phyloP scores from a whole-genome alignment of 2,329 filamentous ascomycete genomes.

The Nothophaeocryptopus gaeumannii region DNA sequence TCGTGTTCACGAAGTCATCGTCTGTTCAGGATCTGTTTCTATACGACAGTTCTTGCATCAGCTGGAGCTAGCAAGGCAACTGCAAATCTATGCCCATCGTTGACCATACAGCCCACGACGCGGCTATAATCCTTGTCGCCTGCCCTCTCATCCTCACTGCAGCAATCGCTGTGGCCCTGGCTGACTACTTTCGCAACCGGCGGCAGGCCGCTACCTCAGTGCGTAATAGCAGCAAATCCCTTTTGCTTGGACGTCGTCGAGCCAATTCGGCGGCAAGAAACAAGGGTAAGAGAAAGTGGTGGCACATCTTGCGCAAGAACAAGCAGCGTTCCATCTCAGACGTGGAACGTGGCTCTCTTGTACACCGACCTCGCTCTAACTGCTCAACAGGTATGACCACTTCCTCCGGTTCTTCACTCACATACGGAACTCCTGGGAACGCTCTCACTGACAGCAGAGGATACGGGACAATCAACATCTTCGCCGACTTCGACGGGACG shows the following conservation, averaged over 20 bases:
- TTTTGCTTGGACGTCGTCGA: not conserved
- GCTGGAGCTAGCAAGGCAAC: too few relatives aligned
- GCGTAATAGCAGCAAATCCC: conserved; percentile 10
- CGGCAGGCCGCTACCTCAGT: not conserved
- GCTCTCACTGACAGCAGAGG: not conserved
- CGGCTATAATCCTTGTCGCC: conserved; percentile 1
- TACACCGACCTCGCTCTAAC: not conserved
- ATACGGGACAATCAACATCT: conserved; percentile 5
- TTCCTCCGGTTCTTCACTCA: too few relatives aligned
- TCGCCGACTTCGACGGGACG: conserved; percentile 8
- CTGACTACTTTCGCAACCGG: conserved; percentile 2
- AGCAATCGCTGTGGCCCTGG: conserved; percentile 5
- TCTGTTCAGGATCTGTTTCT: too few relatives aligned
- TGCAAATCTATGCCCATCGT: too few relatives aligned
- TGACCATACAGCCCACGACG: not conserved
- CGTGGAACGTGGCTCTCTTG: conserved; percentile 2
- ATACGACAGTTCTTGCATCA: too few relatives aligned
- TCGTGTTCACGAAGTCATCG: too few relatives aligned
- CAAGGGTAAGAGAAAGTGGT: conserved; percentile 1
- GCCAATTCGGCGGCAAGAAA: not conserved
- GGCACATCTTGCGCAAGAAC: conserved; percentile 3
- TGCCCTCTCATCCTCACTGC: conserved; percentile 6
- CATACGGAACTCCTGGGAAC: too few relatives aligned
- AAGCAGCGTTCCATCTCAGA: not conserved
- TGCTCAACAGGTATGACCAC: too few relatives aligned